Evolutionary conservation across 257 asterid species (phyloP).

Genomic region (Echium plantagineum): DNA sequence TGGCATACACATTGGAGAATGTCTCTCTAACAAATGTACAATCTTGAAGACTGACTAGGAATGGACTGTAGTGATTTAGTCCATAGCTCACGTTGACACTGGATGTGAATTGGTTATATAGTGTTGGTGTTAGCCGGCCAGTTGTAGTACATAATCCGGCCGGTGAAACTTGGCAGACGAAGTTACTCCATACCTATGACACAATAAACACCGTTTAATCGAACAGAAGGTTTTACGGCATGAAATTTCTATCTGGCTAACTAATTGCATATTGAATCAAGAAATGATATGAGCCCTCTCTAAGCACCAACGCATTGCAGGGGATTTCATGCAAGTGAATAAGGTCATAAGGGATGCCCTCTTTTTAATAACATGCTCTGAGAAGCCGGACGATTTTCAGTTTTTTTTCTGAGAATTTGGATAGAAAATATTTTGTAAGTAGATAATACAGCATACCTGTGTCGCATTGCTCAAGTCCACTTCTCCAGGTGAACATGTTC

Average conservation of each 20-base stretch:
- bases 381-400: too few relatives aligned
- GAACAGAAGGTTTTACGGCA: too few relatives aligned
- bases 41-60: conserved; percentile 57
- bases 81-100: conserved; percentile 63
- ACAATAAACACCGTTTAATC: too few relatives aligned
- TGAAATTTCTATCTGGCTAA: too few relatives aligned
- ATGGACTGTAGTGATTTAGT: conserved; percentile 47
- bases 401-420: background rate
- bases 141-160: conserved; percentile 44
- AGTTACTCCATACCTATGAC: conserved; percentile 70
- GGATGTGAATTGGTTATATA: conserved; percentile 53
- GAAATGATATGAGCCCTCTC: too few relatives aligned
- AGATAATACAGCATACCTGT: too few relatives aligned
- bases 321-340: too few relatives aligned
- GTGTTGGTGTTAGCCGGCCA: conserved; percentile 69
- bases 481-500: conserved; percentile 54
- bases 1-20: conserved; percentile 30
- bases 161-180: conserved; percentile 48
- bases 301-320: too few relatives aligned
- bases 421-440: too few relatives aligned
- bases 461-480: conserved; percentile 68
- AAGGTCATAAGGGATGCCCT: too few relatives aligned
- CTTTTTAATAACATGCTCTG: too few relatives aligned
- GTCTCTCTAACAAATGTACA: conserved; percentile 65
- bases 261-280: too few relatives aligned